Percentiles rank a stretch among this genome's conserved stretches.
Evolutionary conservation across 345 rosid species (phyloP).

Genomic region (Arabidopsis suecica): DNA sequence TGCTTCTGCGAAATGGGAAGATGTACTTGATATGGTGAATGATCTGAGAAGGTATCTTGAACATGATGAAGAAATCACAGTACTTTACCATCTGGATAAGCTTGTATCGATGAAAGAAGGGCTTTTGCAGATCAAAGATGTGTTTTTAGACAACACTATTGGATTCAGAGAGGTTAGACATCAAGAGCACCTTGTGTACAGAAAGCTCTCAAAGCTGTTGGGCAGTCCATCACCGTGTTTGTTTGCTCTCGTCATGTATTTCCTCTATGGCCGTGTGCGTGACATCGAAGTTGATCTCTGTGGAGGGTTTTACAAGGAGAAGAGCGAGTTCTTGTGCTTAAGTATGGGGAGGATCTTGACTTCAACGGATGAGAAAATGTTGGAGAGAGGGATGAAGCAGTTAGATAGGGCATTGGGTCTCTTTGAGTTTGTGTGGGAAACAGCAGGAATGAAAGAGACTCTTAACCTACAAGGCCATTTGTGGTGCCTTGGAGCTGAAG

Average conservation of each 20-base stretch:
- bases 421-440: conserved; percentile 74
- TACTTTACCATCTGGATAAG: conserved; percentile 60
- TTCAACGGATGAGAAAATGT: conserved; percentile 56
- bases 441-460: conserved; percentile 66
- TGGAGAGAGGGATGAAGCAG: conserved; percentile 71
- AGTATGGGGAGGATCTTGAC: conserved; percentile 74
- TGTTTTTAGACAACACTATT: conserved; percentile 61
- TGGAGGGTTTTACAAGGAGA: conserved; percentile 57
- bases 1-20: conserved; percentile 66
- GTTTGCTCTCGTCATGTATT: conserved; percentile 73
- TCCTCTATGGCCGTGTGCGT: conserved; percentile 67
- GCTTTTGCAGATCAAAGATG: conserved; percentile 66
- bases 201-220: conserved; percentile 65
- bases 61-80: conserved; percentile 39
- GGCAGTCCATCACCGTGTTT: conserved; percentile 77
- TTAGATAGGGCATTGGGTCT: conserved; percentile 69
- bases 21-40: conserved; percentile 75
- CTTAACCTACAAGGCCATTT: conserved; percentile 71
- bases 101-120: conserved; percentile 90
- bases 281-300: conserved; percentile 73
- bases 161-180: conserved; percentile 70
- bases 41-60: conserved; percentile 64
- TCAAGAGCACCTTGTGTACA: conserved; percentile 70
- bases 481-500: conserved; percentile 67
- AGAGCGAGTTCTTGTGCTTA: conserved; percentile 46